Conservation (phyloP, 164 flowering plant species). For the Warburgia ugandensis region DNA sequence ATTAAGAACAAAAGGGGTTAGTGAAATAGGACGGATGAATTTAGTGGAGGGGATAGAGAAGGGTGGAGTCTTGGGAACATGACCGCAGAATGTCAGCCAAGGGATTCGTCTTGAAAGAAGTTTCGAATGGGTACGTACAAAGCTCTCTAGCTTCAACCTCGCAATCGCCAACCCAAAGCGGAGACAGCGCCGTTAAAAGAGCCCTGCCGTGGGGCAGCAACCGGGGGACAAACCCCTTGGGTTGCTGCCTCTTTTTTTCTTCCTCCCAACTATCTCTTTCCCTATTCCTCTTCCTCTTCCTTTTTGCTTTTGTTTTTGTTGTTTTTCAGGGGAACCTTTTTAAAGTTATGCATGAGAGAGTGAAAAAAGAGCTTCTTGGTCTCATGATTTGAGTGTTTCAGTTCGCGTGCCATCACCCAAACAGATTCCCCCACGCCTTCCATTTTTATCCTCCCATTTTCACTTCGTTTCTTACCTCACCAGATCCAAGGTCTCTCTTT, state of each 20-base stretch:
- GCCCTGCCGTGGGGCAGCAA: constrained; percentile 54
- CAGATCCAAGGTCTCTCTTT: constrained; percentile 9
- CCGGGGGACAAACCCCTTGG: constrained; percentile 56
- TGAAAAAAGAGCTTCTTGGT: constrained; percentile 1
- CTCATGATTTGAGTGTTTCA: constrained; percentile 45
- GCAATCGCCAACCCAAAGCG: constrained; percentile 36
- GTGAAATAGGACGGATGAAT: not conserved
- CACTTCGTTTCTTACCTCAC: not conserved
- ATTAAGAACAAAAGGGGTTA: too few relatives aligned
- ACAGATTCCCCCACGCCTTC: constrained; percentile 50
- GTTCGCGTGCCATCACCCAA: constrained; percentile 50
- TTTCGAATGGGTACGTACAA: constrained; percentile 30
- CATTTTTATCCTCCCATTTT: not conserved
- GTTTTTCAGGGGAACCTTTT: not conserved
- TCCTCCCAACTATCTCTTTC: not conserved
- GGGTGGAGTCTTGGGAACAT: constrained; percentile 52
- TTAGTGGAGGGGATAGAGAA: constrained; percentile 3
- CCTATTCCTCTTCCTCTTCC: constrained; percentile 1
- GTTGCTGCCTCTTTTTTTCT: constrained; percentile 16
- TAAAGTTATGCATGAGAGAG: not conserved
- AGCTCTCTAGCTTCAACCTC: not conserved
- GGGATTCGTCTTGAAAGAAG: constrained; percentile 46
- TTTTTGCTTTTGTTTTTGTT: constrained; percentile 1
- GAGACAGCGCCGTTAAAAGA: constrained; percentile 80
- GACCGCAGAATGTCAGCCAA: constrained; percentile 70